Evolutionary conservation across 148 eudicot genomes (phyloP).

Genomic region (Mesembryanthemum crystallinum): DNA sequence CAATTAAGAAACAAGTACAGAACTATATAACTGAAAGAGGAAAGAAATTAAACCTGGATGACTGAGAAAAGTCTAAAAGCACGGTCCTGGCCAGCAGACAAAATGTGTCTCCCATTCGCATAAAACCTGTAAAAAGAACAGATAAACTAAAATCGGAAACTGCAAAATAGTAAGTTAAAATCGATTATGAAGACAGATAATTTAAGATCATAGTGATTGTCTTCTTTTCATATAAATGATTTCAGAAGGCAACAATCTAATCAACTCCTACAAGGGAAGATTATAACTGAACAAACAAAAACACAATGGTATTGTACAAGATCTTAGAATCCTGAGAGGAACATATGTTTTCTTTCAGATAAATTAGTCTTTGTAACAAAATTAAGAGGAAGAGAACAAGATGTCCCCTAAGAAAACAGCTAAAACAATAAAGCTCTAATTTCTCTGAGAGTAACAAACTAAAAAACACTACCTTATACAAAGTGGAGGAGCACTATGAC

Average conservation of each 20-base stretch:
- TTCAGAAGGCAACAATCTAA: neutral
- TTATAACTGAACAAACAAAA: neutral
- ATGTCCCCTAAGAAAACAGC: no score
- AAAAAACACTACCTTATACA: constrained; percentile 61
- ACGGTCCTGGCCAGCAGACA: constrained; percentile 99
- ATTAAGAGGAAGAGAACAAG: no score
- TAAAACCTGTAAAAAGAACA: constrained; percentile 58
- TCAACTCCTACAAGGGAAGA: neutral
- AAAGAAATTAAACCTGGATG: constrained; percentile 53
- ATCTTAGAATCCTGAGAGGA: neutral
- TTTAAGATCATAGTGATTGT: neutral
- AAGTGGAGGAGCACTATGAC: constrained; percentile 97
- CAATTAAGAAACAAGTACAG: neutral
- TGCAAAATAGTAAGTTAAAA: neutral
- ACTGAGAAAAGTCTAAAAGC: constrained; percentile 98
- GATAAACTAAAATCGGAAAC: neutral
- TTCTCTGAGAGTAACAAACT: neutral
- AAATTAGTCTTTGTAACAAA: no score
- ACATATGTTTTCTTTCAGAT: neutral
- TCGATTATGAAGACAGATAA: neutral
- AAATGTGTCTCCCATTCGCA: constrained; percentile 92
- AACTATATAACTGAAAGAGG: neutral
- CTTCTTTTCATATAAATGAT: neutral
- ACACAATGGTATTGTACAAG: neutral
- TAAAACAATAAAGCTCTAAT: no score